These are phyloP conservation scores for Knoxia roxburghii DNA, from an alignment of 257 asterid species.

Conservation along the genomic window DNA sequence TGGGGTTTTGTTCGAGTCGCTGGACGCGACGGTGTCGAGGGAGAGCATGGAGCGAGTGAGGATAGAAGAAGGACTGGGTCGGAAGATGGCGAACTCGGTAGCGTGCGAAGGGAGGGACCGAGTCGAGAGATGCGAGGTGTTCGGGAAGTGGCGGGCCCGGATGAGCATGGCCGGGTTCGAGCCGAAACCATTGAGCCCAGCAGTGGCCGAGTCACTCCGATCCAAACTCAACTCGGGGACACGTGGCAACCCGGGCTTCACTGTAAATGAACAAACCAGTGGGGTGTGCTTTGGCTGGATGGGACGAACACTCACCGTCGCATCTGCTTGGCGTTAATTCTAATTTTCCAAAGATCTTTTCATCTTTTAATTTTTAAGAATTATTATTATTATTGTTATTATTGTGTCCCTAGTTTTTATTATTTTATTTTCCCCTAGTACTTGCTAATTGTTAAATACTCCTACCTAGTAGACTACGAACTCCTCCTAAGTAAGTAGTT, in stretches of 20 bases:
- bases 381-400: too few species aligned
- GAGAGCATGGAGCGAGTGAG: slow-evolving; percentile 41
- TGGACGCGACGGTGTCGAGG: slow-evolving; percentile 47
- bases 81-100: slow-evolving; percentile 68
- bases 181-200: slow-evolving; percentile 43
- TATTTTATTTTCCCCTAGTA: neutral
- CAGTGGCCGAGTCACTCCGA: slow-evolving; percentile 49
- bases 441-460: slow-evolving; percentile 12
- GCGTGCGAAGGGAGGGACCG: slow-evolving; percentile 95
- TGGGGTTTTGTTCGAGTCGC: slow-evolving; percentile 62
- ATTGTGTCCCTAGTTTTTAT: neutral
- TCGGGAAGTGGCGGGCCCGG: slow-evolving; percentile 91
- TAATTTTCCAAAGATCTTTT: too few species aligned
- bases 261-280: slow-evolving; percentile 57
- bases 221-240: slow-evolving; percentile 48
- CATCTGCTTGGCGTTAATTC: slow-evolving; percentile 79
- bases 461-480: neutral
- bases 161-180: slow-evolving; percentile 77
- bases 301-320: slow-evolving; percentile 81
- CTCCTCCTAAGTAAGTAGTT: too few species aligned
- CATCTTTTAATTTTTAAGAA: slow-evolving; percentile 5
- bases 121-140: slow-evolving; percentile 76
- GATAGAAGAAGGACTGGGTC: slow-evolving; percentile 75
- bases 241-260: slow-evolving; percentile 89
- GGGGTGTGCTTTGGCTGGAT: slow-evolving; percentile 82